Evolutionary conservation across 306 rosid genomes (phyloP), one percentile per base, ranked within the genome.

Genomic region (Cicer chorassanicum): DNA sequence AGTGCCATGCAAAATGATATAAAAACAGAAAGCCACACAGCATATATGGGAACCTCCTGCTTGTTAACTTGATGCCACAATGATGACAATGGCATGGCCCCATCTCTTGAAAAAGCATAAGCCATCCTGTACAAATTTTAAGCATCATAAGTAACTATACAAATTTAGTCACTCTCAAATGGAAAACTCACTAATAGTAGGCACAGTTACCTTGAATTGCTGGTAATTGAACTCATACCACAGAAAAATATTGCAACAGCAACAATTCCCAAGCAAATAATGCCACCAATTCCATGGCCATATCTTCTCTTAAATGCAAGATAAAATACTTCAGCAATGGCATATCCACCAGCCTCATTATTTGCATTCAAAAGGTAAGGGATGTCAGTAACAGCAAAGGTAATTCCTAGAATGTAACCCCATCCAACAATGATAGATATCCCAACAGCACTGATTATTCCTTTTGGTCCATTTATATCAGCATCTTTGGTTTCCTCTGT

Each of bases 81-180:
- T 0, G 96, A 84, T 19, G 99, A 94, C 46, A 90, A 82, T 64
- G 99, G 99, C 99, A 94, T 90, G 72, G 99, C 98, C 69, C 98
- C 99, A 61, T 94, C 99, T 80, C 99, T 90, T 50, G 99, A 94
- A 88, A 94, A 94, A 38, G 99, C 99, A 76, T 87, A 94, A 67
- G 85, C 97, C 99, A 94, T 94, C 84, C 97, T 90, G 79, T 67
- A 19, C 39, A 73, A 79, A 53, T 70, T 55, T 61, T 46, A 63
- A 72, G 53, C 76, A 59, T 79, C 7, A 14, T 53, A 43, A 77
- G 63, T 76, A 43, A 70, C 74, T 46, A 50, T 39, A 68, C 10
- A 72, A 42, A 12, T 42, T 34, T 9, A 72, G 16, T 59, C 68
- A 62, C 65, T 73, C 48, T 46, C 45, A 41, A 34, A 49, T 13